Evolutionary conservation across 2,329 filamentous ascomycete species (phyloP).

Genomic region (Alternaria arborescens): DNA sequence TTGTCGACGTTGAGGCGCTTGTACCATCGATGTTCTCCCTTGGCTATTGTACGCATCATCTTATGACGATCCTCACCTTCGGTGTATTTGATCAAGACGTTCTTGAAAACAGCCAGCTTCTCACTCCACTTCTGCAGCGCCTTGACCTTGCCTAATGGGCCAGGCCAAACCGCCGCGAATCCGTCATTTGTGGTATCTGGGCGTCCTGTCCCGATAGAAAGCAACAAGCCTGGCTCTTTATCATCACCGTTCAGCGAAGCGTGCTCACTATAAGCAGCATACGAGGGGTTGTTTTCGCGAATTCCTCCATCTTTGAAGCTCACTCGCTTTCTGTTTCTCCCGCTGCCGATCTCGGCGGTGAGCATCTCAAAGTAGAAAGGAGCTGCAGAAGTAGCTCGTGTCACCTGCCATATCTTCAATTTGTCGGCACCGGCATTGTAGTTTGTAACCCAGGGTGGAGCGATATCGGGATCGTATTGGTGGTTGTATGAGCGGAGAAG

Average conservation of each 20-base stretch:
- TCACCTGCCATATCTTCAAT: constrained; percentile 62
- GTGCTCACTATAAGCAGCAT: constrained; percentile 59
- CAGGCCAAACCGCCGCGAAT: constrained; percentile 57
- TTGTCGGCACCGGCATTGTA: constrained; percentile 60
- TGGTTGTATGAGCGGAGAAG: constrained; percentile 60
- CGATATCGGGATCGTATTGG: constrained; percentile 52
- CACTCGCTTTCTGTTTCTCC: constrained; percentile 41
- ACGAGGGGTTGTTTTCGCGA: constrained; percentile 60
- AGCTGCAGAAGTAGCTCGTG: constrained; percentile 61
- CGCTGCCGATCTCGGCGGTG: constrained; percentile 51
- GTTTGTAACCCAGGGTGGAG: constrained; percentile 56
- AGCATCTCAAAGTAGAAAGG: constrained; percentile 63
- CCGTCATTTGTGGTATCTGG: constrained; percentile 57
- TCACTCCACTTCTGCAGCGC: constrained; percentile 57
- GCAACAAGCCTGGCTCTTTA: constrained; percentile 55
- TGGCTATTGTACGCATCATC: constrained; percentile 57
- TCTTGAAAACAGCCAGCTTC: constrained; percentile 60
- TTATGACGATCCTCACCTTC: constrained; percentile 60
- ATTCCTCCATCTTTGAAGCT: constrained; percentile 62
- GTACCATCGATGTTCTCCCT: constrained; percentile 60
- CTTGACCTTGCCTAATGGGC: constrained; percentile 53
- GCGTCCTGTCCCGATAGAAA: constrained; percentile 58
- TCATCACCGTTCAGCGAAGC: constrained; percentile 56
- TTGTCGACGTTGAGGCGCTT: constrained; percentile 59
- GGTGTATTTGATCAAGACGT: constrained; percentile 62